Evolutionary conservation across 345 rosid genomes (phyloP), one percentile per base, ranked within the genome.

Genomic region (Cardamine chenopodiifolia): DNA sequence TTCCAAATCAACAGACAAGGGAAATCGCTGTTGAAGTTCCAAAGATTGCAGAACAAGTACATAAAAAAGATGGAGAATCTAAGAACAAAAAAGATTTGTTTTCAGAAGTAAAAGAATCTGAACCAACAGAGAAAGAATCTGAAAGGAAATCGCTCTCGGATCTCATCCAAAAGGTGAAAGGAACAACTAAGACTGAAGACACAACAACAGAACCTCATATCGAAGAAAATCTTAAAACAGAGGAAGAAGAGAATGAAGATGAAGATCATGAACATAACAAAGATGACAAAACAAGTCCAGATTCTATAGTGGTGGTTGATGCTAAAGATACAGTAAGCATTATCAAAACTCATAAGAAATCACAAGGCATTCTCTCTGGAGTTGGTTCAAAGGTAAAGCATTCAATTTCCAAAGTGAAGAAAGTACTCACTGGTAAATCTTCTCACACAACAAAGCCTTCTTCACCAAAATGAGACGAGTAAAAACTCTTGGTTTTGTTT

Each of bases 351-450:
- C 81, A 83, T 26, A 93, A 89, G 84, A 93, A 93, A 78, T 88
- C 96, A 31, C 90, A 89, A 37, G 84, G 75, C 76, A 83, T 93
- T 77, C 85, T 93, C 59, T 86, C 96, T 48, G 92, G 91, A 2
- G 92, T 93, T 22, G 87, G 96, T 50, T 93, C 97, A 60, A 89
- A 87, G 82, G 97, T 93, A 19, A 93, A 93, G 78, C 88, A 89
- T 66, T 91, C 98, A 3, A 88, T 91, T 76, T 88, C 92, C 42
- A 94, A 89, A 79, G 98, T 94, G 45, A 94, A 84, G 88, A 94
- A 94, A 75, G 98, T 84, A 58, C 88, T 94, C 54, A 87, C 83
- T 1, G 91, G 98, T 0, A 89, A 88, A 79, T 91, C 98, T 68
- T 87, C 94, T 70, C 88, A 86, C 63, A 32, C 81, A 50, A 42